phyloP scores from a whole-genome alignment of 208 protist species.

The Hexamita inflata region DNA sequence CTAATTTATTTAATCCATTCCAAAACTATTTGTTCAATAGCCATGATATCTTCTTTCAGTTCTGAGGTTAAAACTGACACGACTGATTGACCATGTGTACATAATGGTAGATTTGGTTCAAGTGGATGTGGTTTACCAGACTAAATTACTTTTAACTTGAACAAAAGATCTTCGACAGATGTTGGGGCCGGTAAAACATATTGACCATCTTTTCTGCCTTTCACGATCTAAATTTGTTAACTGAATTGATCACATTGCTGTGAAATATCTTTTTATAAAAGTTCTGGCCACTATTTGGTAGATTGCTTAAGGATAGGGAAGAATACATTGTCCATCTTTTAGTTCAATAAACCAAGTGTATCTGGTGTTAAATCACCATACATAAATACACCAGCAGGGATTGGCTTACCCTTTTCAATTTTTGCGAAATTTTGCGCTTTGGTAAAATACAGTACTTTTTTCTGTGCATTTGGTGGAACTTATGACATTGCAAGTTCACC shows the following conservation, averaged over 20 bases:
- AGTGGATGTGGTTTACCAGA: no score
- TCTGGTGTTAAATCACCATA: conserved; percentile 31
- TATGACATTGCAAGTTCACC: conserved; percentile 10
- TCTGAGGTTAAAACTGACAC: no score
- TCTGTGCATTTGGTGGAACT: neutral
- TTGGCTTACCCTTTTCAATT: conserved; percentile 1
- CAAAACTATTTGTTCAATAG: conserved; percentile 14
- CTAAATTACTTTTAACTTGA: neutral
- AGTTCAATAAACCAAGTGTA: neutral
- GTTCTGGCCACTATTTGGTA: conserved; percentile 22
- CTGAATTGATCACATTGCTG: conserved; percentile 16
- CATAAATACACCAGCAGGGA: neutral
- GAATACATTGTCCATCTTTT: neutral
- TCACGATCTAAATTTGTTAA: neutral
- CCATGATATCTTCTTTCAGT: no score
- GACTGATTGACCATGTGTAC: neutral
- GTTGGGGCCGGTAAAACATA: neutral
- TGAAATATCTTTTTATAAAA: conserved; percentile 13
- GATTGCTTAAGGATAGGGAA: conserved; percentile 17
- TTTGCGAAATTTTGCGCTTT: neutral
- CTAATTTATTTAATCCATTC: conserved; percentile 35
- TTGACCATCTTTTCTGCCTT: conserved; percentile 5
- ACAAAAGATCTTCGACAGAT: neutral
- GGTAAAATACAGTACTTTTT: conserved; percentile 32
- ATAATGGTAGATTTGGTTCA: no score